Evolutionary conservation across 2,329 filamentous ascomycete species (phyloP), one percentile per base, ranked within the genome.

Genomic region (Ampelomyces quisqualis): DNA sequence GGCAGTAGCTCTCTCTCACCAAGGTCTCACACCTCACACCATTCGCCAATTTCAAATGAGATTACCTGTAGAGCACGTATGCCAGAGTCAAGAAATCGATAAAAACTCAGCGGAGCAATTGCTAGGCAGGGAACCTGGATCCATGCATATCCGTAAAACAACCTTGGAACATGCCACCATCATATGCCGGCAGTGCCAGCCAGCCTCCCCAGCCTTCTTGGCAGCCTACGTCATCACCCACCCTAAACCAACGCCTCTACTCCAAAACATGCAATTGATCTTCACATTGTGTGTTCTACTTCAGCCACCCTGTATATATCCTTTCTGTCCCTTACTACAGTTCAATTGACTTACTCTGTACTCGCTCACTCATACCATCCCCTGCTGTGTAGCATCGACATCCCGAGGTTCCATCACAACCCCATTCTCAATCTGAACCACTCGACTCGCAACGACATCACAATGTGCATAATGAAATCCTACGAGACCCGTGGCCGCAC

Each of bases 391-490:
- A 24, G 9, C 22, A 24, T 10, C 21, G 21, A 23, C 21, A 6
- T 15, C 19, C n/a, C 19, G 6, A 6, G 19, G 7, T 32, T 8
- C 22, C 17, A 13, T 14, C 23, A 15, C 31, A 13, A n/a, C 20
- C n/a, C 14, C 23, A 43, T 7, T 10, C 29, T 5, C 27, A 21
- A 27, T 11, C n/a, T 21, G 13, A 8, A 15, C 10, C 15, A n/a
- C n/a, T n/a, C n/a, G n/a, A n/a, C n/a, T n/a, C n/a, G n/a, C n/a
- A n/a, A n/a, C n/a, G n/a, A n/a, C n/a, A n/a, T 21, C 39, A 53
- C 17, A 27, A 68, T 68, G 64, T 68, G 64, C 42, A 55, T 68
- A 36, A 57, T 67, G 51, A 57, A 43, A 18, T 59, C 57, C 3
- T 60, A 58, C 41, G 57, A 58, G 32, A 61, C 61, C 8, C 51